phyloP scores from a whole-genome alignment of 2,329 filamentous ascomycete genomes.

The Fusarium buharicum region DNA sequence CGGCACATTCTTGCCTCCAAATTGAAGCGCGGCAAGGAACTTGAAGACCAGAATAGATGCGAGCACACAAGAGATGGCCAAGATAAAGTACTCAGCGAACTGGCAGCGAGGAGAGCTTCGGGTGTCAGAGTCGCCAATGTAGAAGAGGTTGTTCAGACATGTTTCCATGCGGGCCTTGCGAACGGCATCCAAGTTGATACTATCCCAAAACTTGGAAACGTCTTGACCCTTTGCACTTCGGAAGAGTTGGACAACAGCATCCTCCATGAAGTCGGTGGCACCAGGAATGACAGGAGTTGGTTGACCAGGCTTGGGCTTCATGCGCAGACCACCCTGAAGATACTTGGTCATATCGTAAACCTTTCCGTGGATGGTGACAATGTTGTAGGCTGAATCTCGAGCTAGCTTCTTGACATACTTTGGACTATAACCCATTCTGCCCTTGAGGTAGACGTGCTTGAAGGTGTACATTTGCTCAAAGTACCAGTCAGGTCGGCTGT shows the following conservation, averaged over 20 bases:
- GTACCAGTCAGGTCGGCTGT: slow-evolving; percentile 91
- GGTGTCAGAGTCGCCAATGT: slow-evolving; percentile 90
- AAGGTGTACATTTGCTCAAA: slow-evolving; percentile 85
- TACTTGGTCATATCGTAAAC: slow-evolving; percentile 95
- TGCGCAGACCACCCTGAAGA: slow-evolving; percentile 75
- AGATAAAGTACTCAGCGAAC: slow-evolving; percentile 89
- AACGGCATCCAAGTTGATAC: slow-evolving; percentile 67
- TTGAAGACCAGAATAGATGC: slow-evolving; percentile 91
- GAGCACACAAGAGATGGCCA: slow-evolving; percentile 84
- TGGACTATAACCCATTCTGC: slow-evolving; percentile 83
- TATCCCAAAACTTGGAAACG: slow-evolving; percentile 84
- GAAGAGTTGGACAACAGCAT: slow-evolving; percentile 79
- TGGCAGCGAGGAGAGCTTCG: slow-evolving; percentile 85
- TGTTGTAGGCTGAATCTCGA: slow-evolving; percentile 68
- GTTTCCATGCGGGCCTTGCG: slow-evolving; percentile 76
- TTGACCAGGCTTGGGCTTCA: slow-evolving; percentile 66
- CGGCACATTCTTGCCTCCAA: slow-evolving; percentile 87
- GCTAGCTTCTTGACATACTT: slow-evolving; percentile 79
- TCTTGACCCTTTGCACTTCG: slow-evolving; percentile 79
- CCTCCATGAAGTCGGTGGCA: slow-evolving; percentile 83
- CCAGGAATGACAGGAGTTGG: slow-evolving; percentile 57
- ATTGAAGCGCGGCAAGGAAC: slow-evolving; percentile 95
- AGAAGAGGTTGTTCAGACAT: slow-evolving; percentile 95
- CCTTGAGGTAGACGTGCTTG: slow-evolving; percentile 83
- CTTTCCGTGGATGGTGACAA: slow-evolving; percentile 80